phyloP scores from a whole-genome alignment of 1,284 basidiomycete species.

The Irpex rosettiformis region DNA sequence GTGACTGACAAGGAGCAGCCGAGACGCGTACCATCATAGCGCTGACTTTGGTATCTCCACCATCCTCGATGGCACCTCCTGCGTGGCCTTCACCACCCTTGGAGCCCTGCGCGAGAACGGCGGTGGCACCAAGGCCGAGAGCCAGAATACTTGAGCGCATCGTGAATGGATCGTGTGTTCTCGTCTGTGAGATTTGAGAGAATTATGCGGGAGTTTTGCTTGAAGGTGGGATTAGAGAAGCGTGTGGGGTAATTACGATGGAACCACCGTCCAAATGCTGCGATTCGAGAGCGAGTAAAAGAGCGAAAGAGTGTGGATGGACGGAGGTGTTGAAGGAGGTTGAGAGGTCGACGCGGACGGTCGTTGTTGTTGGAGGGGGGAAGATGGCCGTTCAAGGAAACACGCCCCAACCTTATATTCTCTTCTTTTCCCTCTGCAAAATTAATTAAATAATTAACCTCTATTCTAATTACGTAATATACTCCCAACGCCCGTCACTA shows the following conservation, averaged over 20 bases:
- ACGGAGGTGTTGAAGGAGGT: constrained; percentile 11
- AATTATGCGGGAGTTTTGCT: constrained; percentile 11
- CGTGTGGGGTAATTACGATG: constrained; percentile 10
- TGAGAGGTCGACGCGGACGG: constrained; percentile 7
- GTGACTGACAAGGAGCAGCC: constrained; percentile 1
- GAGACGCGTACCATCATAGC: constrained; percentile 41
- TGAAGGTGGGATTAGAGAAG: neutral
- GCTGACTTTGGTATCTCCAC: constrained; percentile 44
- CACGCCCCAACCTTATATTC: too few species aligned
- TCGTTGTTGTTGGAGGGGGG: constrained; percentile 16
- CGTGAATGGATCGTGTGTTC: constrained; percentile 15
- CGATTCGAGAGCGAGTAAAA: neutral
- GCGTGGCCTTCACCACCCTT: constrained; percentile 20
- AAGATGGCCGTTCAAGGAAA: constrained; percentile 4
- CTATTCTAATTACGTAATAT: too few species aligned
- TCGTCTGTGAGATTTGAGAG: constrained; percentile 8
- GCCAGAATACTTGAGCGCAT: constrained; percentile 28
- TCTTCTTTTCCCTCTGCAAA: too few species aligned
- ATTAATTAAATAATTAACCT: too few species aligned
- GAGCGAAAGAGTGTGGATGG: constrained; percentile 24
- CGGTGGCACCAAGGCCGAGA: constrained; percentile 24
- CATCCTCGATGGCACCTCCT: constrained; percentile 41
- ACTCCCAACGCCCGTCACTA: too few species aligned
- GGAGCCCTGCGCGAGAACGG: constrained; percentile 21
- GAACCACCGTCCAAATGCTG: constrained; percentile 13